Percentiles rank a stretch among this genome's conserved stretches.
Evolutionary conservation across 78 protist genomes (phyloP).

Genomic region (Dictyostelium intermedium): DNA sequence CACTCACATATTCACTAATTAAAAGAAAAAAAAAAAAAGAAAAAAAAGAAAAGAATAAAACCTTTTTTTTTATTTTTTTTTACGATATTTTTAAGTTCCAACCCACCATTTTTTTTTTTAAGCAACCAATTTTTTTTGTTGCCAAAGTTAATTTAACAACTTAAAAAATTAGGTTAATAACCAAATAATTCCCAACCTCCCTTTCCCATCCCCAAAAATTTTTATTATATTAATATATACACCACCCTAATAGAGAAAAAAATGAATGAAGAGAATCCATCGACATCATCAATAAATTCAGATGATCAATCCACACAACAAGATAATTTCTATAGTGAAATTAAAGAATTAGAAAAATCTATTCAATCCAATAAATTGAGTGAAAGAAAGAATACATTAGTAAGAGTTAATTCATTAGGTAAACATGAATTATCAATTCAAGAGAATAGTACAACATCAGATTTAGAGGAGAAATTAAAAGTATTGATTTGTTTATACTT

Average conservation of each 20-base stretch:
- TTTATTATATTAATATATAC: not conserved
- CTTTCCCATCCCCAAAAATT: constrained; percentile 26
- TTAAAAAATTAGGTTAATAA: not conserved
- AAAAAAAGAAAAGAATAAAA: not conserved
- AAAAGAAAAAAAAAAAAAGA: not conserved
- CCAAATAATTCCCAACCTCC: not conserved
- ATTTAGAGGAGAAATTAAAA: not conserved
- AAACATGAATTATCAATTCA: not conserved
- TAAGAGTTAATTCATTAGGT: not conserved
- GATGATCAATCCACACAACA: not conserved
- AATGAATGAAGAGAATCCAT: not conserved
- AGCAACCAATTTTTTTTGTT: not conserved
- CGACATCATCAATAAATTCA: not conserved
- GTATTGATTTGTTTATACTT: not conserved
- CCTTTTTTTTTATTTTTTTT: not conserved
- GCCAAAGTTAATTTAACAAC: not conserved
- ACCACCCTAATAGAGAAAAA: not conserved
- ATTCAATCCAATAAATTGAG: constrained; percentile 1
- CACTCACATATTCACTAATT: not conserved
- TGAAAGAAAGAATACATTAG: not conserved
- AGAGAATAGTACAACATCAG: not conserved
- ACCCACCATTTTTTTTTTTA: not conserved
- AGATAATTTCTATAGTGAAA: not conserved
- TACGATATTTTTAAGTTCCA: not conserved
- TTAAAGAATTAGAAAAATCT: constrained; percentile 8